phyloP scores from a whole-genome alignment of 768 basidiomycete genomes.

The Trametes sanguinea region DNA sequence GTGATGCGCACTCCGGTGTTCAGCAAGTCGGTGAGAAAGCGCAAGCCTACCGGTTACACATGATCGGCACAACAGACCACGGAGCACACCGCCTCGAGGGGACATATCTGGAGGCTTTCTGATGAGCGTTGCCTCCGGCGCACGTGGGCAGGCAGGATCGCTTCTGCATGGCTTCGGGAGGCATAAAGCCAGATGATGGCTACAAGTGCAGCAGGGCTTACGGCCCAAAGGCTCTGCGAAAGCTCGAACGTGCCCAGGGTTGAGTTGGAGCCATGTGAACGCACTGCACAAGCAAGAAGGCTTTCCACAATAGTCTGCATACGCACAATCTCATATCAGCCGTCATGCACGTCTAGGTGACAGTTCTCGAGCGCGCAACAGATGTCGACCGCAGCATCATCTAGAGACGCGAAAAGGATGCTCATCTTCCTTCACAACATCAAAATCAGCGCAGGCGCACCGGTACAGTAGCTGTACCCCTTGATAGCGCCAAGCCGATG shows the following conservation, averaged over 20 bases:
- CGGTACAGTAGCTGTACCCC: background rate
- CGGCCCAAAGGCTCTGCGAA: background rate
- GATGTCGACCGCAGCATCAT: too few relatives aligned
- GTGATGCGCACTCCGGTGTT: background rate
- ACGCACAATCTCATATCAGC: too few relatives aligned
- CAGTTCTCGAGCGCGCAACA: too few relatives aligned
- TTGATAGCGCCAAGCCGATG: background rate
- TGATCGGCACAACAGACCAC: background rate
- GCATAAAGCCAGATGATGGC: background rate
- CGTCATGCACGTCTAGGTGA: too few relatives aligned
- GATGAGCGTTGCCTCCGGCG: constrained; percentile 11
- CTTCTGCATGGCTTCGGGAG: too few relatives aligned
- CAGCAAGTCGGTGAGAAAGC: too few relatives aligned
- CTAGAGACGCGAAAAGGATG: background rate
- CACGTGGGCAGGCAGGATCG: constrained; percentile 3
- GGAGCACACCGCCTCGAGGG: background rate
- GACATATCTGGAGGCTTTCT: background rate
- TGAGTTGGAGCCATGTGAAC: background rate
- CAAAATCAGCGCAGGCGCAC: constrained; percentile 8
- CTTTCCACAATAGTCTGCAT: too few relatives aligned
- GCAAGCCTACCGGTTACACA: too few relatives aligned
- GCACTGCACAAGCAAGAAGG: too few relatives aligned
- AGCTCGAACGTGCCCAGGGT: background rate
- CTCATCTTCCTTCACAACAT: background rate
- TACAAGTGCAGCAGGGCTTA: background rate